Conservation (phyloP, 495 filamentous ascomycete species). For the Penicillium pancosmium region DNA sequence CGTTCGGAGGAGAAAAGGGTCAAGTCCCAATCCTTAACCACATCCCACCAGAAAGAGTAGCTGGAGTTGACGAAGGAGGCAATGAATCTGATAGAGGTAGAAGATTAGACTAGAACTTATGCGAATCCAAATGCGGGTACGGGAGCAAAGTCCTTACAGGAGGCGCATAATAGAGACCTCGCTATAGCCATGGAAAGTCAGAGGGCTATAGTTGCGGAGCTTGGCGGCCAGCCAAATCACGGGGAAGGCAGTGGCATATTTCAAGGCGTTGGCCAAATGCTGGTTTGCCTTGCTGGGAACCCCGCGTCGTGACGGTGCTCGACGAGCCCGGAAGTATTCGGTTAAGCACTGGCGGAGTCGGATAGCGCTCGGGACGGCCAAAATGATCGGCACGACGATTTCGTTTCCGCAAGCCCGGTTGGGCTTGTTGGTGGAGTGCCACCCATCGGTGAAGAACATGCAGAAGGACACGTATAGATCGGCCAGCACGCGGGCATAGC, state of each 20-base stretch:
- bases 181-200: constrained; percentile 53
- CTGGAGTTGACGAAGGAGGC: constrained; percentile 76
- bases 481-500: constrained; percentile 87
- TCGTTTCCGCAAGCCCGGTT: constrained; percentile 78
- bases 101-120: background rate
- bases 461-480: constrained; percentile 87
- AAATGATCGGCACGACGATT: constrained; percentile 75
- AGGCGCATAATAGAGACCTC: constrained; percentile 59
- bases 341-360: constrained; percentile 91
- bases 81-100: constrained; percentile 45
- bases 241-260: constrained; percentile 90
- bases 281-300: constrained; percentile 68
- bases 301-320: constrained; percentile 39
- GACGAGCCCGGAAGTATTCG: constrained; percentile 76
- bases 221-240: constrained; percentile 79
- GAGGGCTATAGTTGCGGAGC: constrained; percentile 66
- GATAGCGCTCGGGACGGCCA: constrained; percentile 79
- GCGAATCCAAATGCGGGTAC: background rate
- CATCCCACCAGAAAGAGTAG: constrained; percentile 98
- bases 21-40: constrained; percentile 95
- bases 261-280: constrained; percentile 89
- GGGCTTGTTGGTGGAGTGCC: constrained; percentile 76
- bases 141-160: constrained; percentile 41
- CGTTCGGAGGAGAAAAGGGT: constrained; percentile 66
- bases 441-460: constrained; percentile 76